These are phyloP conservation scores for Saprolegnia parasitica DNA, from an alignment of 352 stramenopile species.

Conservation along the genomic window DNA sequence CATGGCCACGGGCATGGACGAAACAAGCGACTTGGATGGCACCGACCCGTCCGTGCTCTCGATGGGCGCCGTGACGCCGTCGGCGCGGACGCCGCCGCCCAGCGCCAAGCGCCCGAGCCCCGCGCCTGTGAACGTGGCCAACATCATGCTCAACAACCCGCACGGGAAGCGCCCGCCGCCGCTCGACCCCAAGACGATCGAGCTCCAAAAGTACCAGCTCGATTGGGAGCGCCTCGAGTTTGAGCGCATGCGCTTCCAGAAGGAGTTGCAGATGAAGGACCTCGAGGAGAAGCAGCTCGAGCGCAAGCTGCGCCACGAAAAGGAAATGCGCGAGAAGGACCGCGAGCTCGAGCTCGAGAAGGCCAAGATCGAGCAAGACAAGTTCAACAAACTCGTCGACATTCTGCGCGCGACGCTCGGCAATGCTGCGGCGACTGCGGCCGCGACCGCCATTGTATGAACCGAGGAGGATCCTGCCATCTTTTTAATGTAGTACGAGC, in stretches of 20 bases:
- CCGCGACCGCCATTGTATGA: slow-evolving; percentile 14
- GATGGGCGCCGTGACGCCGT: slow-evolving; percentile 19
- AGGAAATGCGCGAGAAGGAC: slow-evolving; percentile 27
- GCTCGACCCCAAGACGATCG: slow-evolving; percentile 23
- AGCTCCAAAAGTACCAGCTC: slow-evolving; percentile 25
- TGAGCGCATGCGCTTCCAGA: slow-evolving; percentile 26
- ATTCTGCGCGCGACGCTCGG: slow-evolving; percentile 10
- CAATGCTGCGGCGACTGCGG: neutral
- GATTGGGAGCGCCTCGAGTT: slow-evolving; percentile 25
- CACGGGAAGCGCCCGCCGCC: slow-evolving; percentile 5
- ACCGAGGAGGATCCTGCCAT: neutral
- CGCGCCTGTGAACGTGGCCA: neutral
- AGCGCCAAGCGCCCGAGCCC: neutral
- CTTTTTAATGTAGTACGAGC: slow-evolving; percentile 1
- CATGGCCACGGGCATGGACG: slow-evolving; percentile 13
- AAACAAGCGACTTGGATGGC: slow-evolving; percentile 15
- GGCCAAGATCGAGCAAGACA: slow-evolving; percentile 27
- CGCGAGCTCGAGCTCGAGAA: slow-evolving; percentile 25
- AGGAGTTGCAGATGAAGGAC: slow-evolving; percentile 20
- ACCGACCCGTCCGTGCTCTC: slow-evolving; percentile 4
- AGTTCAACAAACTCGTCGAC: slow-evolving; percentile 28
- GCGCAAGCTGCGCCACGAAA: slow-evolving; percentile 23
- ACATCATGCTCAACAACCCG: neutral
- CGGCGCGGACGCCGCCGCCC: neutral
- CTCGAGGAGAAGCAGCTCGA: slow-evolving; percentile 23